Evolutionary conservation across 495 filamentous ascomycete genomes (phyloP), one percentile per base, ranked within the genome.

Genomic region (Durotheca rogersii): DNA sequence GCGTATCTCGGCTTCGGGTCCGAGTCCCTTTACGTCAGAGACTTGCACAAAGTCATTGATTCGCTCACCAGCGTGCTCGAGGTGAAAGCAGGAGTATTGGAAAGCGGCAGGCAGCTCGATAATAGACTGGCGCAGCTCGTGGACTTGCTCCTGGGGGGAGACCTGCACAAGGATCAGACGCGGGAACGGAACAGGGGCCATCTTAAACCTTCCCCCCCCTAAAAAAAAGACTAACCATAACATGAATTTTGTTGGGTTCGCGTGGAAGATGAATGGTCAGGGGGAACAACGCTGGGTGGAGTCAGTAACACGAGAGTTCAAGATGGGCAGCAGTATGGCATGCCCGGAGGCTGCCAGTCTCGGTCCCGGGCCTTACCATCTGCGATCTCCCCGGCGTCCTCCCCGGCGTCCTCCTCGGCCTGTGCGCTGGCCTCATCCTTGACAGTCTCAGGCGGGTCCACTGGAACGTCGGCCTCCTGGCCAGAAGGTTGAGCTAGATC

Each of bases 81-180:
- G 82, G 70, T 97, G 94, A 77, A 99, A 99, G 75, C 94, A 99
- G 31, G 94, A 92, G 74, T 97, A 96, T 70, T 95, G 90, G 70
- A 95, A 86, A 41, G 90, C 91, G 41, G 84, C 78, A n/a, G 94
- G 94, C 37, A 87, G 77, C 68, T 99, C 94, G 68, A 96, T 86
- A 63, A 99, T 86, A 20, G 93, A 93, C 72, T 96, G 92, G 50
- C 94, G 88, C 57, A 99, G 83, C 75, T 99, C 94, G 70, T 99
- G 94, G 36, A 97, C 84, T 66, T 96, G 91, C 68, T 97, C 94
- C 75, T 95, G 85, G 47, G 85, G 84, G 6, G 90, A 93, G 15
- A 96, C 87, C 89, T 94, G 61, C 23, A 37, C n/a, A 18, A 18
- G 37, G 39, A 46, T 72, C 68, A 66, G n/a, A n/a, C n/a, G n/a